A percentile compares a stretch with the other conserved stretches of the same genome.
Evolutionary conservation across 352 stramenopile genomes (phyloP).

Genomic region (Pythium chondricola): DNA sequence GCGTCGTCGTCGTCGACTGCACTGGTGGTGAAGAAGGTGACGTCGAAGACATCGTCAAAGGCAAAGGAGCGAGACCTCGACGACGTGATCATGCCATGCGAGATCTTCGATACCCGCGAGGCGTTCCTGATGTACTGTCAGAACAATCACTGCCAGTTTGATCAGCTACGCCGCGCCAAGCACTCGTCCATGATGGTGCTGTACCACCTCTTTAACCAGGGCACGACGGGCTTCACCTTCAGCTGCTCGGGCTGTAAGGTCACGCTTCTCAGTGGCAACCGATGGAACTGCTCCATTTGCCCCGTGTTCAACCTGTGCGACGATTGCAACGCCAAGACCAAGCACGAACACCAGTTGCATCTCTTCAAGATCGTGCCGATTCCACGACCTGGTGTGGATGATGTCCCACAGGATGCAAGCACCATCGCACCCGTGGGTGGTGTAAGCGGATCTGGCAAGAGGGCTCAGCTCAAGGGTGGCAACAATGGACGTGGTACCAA

Average conservation of each 20-base stretch:
- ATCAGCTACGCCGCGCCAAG: constrained; percentile 82
- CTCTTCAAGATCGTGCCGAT: constrained; percentile 91
- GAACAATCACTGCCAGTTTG: constrained; percentile 89
- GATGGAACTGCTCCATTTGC: constrained; percentile 95
- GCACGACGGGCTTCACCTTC: constrained; percentile 95
- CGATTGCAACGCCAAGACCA: constrained; percentile 90
- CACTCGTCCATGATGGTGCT: constrained; percentile 90
- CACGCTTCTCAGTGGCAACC: constrained; percentile 92
- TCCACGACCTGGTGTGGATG: constrained; percentile 52
- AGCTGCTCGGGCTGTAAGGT: constrained; percentile 93
- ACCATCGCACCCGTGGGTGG: constrained; percentile 17
- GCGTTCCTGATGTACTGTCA: constrained; percentile 88
- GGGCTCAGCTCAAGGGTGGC: constrained; percentile 22
- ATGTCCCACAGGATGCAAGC: constrained; percentile 17
- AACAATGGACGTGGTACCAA: constrained; percentile 20
- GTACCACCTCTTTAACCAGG: constrained; percentile 83
- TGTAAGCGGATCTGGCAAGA: constrained; percentile 14
- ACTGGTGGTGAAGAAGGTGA: constrained; percentile 25
- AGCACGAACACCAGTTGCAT: constrained; percentile 89
- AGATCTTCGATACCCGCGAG: constrained; percentile 93
- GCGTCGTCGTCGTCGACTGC: constrained; percentile 2
- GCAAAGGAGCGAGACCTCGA: constrained; percentile 49
- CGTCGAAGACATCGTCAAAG: constrained; percentile 26
- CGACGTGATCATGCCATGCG: constrained; percentile 95
- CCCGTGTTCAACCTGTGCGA: constrained; percentile 95